Base-by-base conservation (phyloP, 1,284 basidiomycete species). In the Melampsora abietis-canadensis region DNA sequence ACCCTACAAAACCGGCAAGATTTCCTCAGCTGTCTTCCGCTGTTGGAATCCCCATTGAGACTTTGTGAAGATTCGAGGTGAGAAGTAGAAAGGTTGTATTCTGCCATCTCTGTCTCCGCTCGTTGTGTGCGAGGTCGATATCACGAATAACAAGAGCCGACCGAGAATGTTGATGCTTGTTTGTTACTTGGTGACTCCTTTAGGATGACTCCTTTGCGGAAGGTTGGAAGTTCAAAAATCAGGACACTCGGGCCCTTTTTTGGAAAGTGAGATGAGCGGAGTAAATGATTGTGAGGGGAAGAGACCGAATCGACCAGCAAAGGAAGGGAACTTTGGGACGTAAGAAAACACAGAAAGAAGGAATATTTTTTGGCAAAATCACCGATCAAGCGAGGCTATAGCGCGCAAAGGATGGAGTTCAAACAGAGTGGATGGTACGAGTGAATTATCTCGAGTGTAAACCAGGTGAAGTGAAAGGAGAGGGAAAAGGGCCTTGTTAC, bases 1-100 rank as follows among this genome's bases (percentile, higher is more conserved):
- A 73, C 69, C 69, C 69, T 73, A 59, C 69, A 73, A 73, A 73
- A 73, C 69, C 69, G 61, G 63, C 69, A 73, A 57, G 69, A 73
- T 73, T 73, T 73, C 31, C 69, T 60, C 19, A 73, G 59, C 54
- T 73, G 69, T 51, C 62, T 73, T 73, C 61, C 69, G 34, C 10
- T 51, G 27, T 51, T 24, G 48, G 63, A 59, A 59, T 65, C 69
- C 24, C 62, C 61, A 54, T 27, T 54, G 27, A 54, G 51, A 54
- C 8, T 27, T 27, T 54, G 51, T n/a, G 51, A 54, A 54, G 51
- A 54, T 54, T 54, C 51, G n/a, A 1, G 27, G 5, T 54, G 51
- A 54, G 51, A 54, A 27, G 51, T 27, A 54, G 51, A 54, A 54
- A 54, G 21, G 17, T 54, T 27, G 51, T 54, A 54, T n/a, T 54